Conservation (phyloP, 345 rosid genomes). For the Salix exigua region DNA sequence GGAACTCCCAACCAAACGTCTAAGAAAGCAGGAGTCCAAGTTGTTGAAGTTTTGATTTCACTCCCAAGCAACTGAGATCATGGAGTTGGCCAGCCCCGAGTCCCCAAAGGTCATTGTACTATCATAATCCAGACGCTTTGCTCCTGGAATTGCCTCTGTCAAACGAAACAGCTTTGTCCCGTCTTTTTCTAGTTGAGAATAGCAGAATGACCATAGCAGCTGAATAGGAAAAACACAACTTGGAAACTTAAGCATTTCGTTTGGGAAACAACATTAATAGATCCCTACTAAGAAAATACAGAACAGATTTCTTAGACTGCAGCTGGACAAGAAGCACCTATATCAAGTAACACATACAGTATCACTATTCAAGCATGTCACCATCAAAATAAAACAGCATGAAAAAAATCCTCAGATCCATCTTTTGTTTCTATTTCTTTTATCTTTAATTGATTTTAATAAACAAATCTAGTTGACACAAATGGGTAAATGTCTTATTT, state of each 20-base stretch:
- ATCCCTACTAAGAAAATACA: background rate
- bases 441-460: no score
- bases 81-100: conserved; percentile 86
- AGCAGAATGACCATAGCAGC: conserved; percentile 93
- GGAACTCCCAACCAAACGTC: background rate
- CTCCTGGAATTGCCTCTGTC: conserved; percentile 85
- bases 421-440: no score
- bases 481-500: no score
- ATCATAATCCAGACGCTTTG: conserved; percentile 66
- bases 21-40: background rate
- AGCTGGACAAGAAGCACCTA: no score
- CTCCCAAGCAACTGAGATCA: conserved; percentile 72
- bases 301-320: background rate
- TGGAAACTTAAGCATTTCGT: background rate
- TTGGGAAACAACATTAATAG: background rate
- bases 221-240: conserved; percentile 27
- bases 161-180: conserved; percentile 63
- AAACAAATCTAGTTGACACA: no score
- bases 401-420: no score
- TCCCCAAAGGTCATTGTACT: conserved; percentile 67
- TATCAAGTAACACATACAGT: no score
- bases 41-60: conserved; percentile 20
- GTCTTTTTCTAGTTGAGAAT: conserved; percentile 55
- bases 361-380: no score
- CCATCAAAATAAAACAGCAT: no score